Base-by-base conservation (phyloP, 1,284 basidiomycete species). In the Cystobasidiaceae sp. region DNA sequence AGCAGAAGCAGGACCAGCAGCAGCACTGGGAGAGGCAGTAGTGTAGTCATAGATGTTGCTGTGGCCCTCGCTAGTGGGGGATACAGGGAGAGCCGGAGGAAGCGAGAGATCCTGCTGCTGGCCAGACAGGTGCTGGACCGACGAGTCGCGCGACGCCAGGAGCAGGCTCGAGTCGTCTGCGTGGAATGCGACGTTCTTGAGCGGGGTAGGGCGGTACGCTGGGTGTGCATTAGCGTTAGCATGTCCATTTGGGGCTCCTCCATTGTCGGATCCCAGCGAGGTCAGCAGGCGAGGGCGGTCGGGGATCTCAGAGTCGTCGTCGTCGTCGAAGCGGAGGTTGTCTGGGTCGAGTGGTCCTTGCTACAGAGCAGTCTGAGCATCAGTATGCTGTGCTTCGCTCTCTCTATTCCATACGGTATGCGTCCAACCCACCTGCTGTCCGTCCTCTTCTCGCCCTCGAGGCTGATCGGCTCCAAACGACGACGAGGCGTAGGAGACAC, bases 11-110 rank as follows among this genome's bases (percentile, higher is more conserved):
- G 41, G 39, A 15, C 4, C 39, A 28, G 19, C 32, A 6, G 39
- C 23, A 34, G 54, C 54, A 25, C 28, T 56, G 7, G 54, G 54
- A 9, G 54, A 56, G 13, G 21, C 54, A 13, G 39, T 56, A 6
- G 54, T 56, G 39, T 56, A 56, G 39, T 56, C 54, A 37, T 43
- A 56, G 9, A 41, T 56, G 15, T 44, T 28, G 17, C 33, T 41
- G 15, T 43, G n/a, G 19, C 54, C 11, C 25, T 56, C 54, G 32
- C 25, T 21, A 23, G 51, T 7, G 9, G 37, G n/a, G n/a, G n/a
- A n/a, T n/a, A n/a, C n/a, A n/a, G n/a, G n/a, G n/a, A n/a, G 51
- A 8, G 15, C n/a, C 4, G 51, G 51, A 4, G 51, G 54, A n/a
- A 56, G 23, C 4, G 54, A 56, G 0, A 44, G 28, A 28, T 28